phyloP scores from a whole-genome alignment of 352 stramenopile species.

The Pythium biforme region DNA sequence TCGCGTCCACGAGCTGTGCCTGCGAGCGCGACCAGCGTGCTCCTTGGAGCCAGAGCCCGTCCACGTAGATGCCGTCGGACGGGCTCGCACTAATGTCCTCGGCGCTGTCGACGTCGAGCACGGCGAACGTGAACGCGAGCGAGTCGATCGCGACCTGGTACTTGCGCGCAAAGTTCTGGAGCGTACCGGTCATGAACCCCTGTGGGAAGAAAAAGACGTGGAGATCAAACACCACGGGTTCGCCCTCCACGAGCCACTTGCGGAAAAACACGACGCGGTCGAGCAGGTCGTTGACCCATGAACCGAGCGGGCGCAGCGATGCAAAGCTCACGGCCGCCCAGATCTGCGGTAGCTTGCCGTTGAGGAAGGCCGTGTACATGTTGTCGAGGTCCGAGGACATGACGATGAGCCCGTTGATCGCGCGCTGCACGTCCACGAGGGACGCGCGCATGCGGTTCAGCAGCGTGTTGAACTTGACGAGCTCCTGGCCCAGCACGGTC shows the following conservation, averaged over 20 bases:
- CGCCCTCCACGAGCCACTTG: slow-evolving; percentile 88
- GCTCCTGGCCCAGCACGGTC: slow-evolving; percentile 92
- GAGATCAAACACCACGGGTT: slow-evolving; percentile 89
- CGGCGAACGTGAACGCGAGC: slow-evolving; percentile 89
- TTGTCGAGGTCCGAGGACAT: slow-evolving; percentile 96
- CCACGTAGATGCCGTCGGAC: slow-evolving; percentile 91
- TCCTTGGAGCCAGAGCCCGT: slow-evolving; percentile 87
- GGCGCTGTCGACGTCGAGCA: slow-evolving; percentile 63
- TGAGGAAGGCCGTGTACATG: slow-evolving; percentile 94
- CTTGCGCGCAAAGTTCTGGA: slow-evolving; percentile 95
- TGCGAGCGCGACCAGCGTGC: slow-evolving; percentile 84
- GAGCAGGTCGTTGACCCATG: slow-evolving; percentile 91
- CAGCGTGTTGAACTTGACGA: slow-evolving; percentile 94
- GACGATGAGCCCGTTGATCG: slow-evolving; percentile 89
- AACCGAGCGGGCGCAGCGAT: slow-evolving; percentile 91
- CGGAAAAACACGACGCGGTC: slow-evolving; percentile 91
- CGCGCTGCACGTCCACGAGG: slow-evolving; percentile 74
- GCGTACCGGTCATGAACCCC: slow-evolving; percentile 94
- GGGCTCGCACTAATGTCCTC: slow-evolving; percentile 62
- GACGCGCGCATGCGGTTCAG: slow-evolving; percentile 82
- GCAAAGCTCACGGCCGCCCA: slow-evolving; percentile 91
- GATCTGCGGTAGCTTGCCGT: slow-evolving; percentile 87
- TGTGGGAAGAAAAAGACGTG: slow-evolving; percentile 96
- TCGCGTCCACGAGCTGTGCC: slow-evolving; percentile 76
- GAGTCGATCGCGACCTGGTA: slow-evolving; percentile 95